Percentiles rank a stretch among this genome's conserved stretches.
Conservation (phyloP, 805 yeast species). For the Pichia thaimueangensis region DNA sequence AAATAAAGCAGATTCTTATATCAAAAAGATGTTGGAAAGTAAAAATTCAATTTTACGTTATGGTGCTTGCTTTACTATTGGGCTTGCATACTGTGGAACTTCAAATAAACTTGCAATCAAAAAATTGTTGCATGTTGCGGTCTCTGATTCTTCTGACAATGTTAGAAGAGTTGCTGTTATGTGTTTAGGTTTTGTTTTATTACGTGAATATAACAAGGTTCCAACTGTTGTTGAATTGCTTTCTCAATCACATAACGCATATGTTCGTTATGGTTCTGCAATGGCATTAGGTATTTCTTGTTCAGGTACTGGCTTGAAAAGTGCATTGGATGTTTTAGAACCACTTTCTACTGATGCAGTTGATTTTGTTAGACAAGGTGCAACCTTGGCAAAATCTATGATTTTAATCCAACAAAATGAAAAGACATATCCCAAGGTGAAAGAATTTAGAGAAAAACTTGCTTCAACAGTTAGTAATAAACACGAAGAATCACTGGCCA, state of each 20-base stretch:
- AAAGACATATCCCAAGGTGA: slow-evolving; percentile 71
- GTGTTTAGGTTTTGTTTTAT: slow-evolving; percentile 82
- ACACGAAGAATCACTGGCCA: slow-evolving; percentile 94
- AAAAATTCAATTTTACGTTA: slow-evolving; percentile 84
- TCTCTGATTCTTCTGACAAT: slow-evolving; percentile 92
- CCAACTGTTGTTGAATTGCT: slow-evolving; percentile 92
- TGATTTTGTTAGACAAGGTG: slow-evolving; percentile 97
- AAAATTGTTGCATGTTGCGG: slow-evolving; percentile 84
- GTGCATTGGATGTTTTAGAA: slow-evolving; percentile 88
- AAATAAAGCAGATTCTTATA: slow-evolving; percentile 65
- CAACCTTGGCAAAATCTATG: slow-evolving; percentile 88
- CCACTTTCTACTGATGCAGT: slow-evolving; percentile 91
- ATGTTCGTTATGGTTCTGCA: slow-evolving; percentile 97
- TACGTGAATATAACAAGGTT: slow-evolving; percentile 86
- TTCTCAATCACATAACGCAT: slow-evolving; percentile 94
- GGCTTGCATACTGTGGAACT: slow-evolving; percentile 95
- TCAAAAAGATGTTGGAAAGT: slow-evolving; percentile 59
- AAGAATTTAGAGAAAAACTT: slow-evolving; percentile 64
- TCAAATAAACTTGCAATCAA: slow-evolving; percentile 85
- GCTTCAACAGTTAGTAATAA: slow-evolving; percentile 76
- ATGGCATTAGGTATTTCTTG: slow-evolving; percentile 95
- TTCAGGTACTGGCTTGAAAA: slow-evolving; percentile 85
- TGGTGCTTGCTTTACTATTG: slow-evolving; percentile 93
- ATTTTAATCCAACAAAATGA: slow-evolving; percentile 85
- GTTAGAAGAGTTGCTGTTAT: slow-evolving; percentile 95